Base-by-base conservation (phyloP, 2,329 filamentous ascomycete genomes). In the Aureobasidium sp. region DNA sequence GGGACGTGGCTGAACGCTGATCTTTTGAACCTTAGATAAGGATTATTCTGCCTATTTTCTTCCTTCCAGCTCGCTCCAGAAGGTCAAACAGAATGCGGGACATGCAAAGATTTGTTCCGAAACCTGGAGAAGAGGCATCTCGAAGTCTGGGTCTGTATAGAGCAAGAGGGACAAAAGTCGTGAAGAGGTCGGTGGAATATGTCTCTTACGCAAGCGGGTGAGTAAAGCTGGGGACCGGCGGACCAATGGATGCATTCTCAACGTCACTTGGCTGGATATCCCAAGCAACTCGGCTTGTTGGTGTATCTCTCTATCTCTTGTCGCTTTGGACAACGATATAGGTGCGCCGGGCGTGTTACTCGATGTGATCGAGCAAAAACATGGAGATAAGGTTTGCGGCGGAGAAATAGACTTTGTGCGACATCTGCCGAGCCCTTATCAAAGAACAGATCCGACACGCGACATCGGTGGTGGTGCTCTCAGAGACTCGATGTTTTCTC, bases 1-100 rank as follows among this genome's bases (percentile, higher is more conserved):
- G 55, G 55, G 55, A 47, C 37, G 55, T 59, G 43, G 52, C 52
- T 56, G 52, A n/a, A 43, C 10, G 52, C 7, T 9, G 41, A 47
- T 59, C 55, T 27, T 9, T 29, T n/a, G 34, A 59, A 59, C 55
- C 55, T 59, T 59, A 59, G 55, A 59, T 59, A 59, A 59, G 17
- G 55, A 46, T 8, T 5, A 24, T 17, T 9, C 29, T 26, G 3
- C 5, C 12, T 5, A 8, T 32, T 32, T 44, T 32, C 24, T 44
- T 37, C 12, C 15, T 37, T 20, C 5, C 10, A 20, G 7, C 20
- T n/a, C 41, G 20, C 37, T 56, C 52, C 34, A 44, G 52, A 56
- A 44, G 39, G 26, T 17, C 24, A 6, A 2, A n/a, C 8, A n/a
- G 9, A 1, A 29, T 39, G 50, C 34, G 29, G 43, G 5, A 24